These are phyloP conservation scores for Camillea tinctor DNA, from an alignment of 2,329 filamentous ascomycete species.

Conservation along the genomic window DNA sequence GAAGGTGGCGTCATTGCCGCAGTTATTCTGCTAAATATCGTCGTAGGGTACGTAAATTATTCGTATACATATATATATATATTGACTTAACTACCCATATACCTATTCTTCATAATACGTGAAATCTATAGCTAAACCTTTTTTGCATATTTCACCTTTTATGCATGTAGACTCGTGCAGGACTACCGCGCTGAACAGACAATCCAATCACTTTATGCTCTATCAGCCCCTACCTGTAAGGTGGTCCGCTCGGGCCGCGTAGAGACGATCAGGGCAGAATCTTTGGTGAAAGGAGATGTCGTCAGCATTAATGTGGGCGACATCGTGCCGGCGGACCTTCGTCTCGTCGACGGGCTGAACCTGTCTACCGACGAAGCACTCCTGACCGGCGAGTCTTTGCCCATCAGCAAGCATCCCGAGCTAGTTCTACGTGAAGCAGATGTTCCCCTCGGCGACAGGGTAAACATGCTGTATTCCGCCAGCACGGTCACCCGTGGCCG, in stretches of 20 bases:
- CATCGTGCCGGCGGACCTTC: constrained; percentile 68
- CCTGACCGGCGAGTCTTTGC: constrained; percentile 70
- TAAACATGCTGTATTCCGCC: constrained; percentile 70
- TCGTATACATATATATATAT: too few relatives aligned
- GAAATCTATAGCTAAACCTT: constrained; percentile 11
- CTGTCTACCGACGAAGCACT: constrained; percentile 74
- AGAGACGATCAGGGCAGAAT: constrained; percentile 53
- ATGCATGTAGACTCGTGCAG: constrained; percentile 51
- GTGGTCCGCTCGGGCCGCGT: constrained; percentile 54
- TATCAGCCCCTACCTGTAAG: constrained; percentile 59
- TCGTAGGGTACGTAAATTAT: constrained; percentile 56
- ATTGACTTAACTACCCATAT: too few relatives aligned
- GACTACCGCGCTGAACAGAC: constrained; percentile 62
- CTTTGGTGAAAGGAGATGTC: constrained; percentile 65
- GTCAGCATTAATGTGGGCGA: constrained; percentile 63
- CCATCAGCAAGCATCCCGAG: constrained; percentile 64
- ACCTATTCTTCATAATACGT: too few relatives aligned
- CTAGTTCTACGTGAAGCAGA: constrained; percentile 50
- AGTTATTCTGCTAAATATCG: constrained; percentile 66
- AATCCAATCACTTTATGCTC: constrained; percentile 58
- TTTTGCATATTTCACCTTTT: neutral
- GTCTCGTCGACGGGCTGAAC: constrained; percentile 66
- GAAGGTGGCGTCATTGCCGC: constrained; percentile 63
- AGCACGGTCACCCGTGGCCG: constrained; percentile 71
- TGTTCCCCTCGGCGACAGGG: constrained; percentile 65